Conservation (phyloP, 352 stramenopile genomes). For the Pythium aquatile region DNA sequence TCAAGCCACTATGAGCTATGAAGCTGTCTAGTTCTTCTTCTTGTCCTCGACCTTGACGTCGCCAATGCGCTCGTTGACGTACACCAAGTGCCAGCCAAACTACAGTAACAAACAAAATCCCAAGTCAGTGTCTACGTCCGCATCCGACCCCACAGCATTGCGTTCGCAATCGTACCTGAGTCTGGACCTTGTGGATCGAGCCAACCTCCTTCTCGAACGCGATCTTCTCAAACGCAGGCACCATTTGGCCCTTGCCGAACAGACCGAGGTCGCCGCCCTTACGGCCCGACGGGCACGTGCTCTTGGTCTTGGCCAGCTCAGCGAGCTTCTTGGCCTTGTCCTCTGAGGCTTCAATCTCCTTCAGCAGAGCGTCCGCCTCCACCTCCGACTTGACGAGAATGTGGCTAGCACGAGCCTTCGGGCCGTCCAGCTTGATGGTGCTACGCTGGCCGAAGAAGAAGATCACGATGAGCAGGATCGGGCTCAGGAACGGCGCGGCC, state of each 20-base stretch:
- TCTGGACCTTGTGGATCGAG: constrained; percentile 82
- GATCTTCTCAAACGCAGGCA: constrained; percentile 70
- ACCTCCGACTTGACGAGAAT: constrained; percentile 76
- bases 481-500: constrained; percentile 26
- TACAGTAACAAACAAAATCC: constrained; percentile 23
- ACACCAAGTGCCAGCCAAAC: constrained; percentile 78
- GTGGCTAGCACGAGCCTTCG: constrained; percentile 68
- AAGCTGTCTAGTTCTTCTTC: constrained; percentile 23
- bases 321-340: constrained; percentile 64
- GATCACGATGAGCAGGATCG: constrained; percentile 29
- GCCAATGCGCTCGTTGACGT: constrained; percentile 66
- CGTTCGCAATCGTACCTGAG: constrained; percentile 36
- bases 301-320: constrained; percentile 65
- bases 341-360: constrained; percentile 42
- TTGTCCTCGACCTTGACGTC: constrained; percentile 38
- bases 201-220: constrained; percentile 69
- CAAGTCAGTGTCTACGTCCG: neutral
- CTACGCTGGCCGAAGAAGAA: constrained; percentile 22
- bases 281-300: constrained; percentile 64
- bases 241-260: constrained; percentile 76
- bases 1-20: neutral
- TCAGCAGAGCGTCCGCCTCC: constrained; percentile 56
- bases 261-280: constrained; percentile 71
- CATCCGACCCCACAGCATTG: neutral
- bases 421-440: constrained; percentile 22